Evolutionary conservation across 768 basidiomycete genomes (phyloP), one percentile per base, ranked within the genome.

Genomic region (Tricholoma bakamatsutake): DNA sequence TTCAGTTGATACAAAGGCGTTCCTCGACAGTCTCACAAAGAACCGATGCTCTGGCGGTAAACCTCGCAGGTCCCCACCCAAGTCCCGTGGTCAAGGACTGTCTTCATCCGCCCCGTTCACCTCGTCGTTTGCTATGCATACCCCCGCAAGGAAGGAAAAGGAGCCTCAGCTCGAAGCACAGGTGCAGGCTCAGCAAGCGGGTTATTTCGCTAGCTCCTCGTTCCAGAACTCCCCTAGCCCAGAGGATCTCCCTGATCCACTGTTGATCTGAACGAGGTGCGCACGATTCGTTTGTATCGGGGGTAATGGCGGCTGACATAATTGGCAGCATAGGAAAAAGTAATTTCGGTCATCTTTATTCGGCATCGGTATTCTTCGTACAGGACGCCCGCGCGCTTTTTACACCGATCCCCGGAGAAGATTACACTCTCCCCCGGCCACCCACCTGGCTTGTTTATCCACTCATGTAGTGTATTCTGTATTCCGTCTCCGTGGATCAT

Each of bases 181-280:
- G 13, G 63, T 60, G 39, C 67, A 68, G 55, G 51, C 52, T 2
- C 37, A 37, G 11, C 53, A 54, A 13, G 67, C 65, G 8, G 79
- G 79, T 7, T 88, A 81, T 66, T 91, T 88, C 69, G 88, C 89
- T 61, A 90, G 87, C 64, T 90, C 88, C 31, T 75, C 78, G 64
- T 91, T 90, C 82, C 89, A 90, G 78, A 91, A 90, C 75, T 89
- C 87, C 56, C 89, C 89, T 13, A 89, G 85, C 63, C 89, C 89
- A 52, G 89, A 90, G 58, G 88, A 88, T 65, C 72, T 91, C 48
- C 89, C 89, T 46, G 80, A 82, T 57, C 87, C 87, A 54, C 73
- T 77, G 60, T 84, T 87, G 65, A 71, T 73, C 51, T 78, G 68
- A 78, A 68, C 33, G 51, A 18, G 48, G 57, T 50, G 55, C 15